phyloP scores from a whole-genome alignment of 164 flowering plant species.

The Stephania yunnanensis region DNA sequence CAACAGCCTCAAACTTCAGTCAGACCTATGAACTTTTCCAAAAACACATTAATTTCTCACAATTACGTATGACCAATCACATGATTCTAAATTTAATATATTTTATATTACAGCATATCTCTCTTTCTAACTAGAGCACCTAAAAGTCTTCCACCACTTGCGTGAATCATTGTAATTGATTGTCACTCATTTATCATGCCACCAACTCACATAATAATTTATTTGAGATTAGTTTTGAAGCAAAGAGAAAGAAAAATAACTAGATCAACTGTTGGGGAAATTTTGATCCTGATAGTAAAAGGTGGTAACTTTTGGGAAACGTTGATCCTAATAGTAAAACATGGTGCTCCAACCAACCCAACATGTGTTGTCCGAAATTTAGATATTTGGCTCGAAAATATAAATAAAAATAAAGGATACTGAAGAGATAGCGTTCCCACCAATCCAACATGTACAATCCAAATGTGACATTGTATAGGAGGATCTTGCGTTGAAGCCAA shows the following conservation, averaged over 20 bases:
- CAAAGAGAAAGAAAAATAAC: background rate
- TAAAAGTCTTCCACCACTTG: no score
- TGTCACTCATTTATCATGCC: background rate
- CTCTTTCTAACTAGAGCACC: no score
- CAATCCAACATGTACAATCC: conserved; percentile 33
- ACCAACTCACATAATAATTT: background rate
- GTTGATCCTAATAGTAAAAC: background rate
- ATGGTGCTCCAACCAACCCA: background rate
- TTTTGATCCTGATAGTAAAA: background rate
- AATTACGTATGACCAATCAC: background rate
- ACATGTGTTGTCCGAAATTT: background rate
- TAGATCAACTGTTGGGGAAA: background rate
- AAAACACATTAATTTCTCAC: background rate
- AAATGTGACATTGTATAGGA: conserved; percentile 31
- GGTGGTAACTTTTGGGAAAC: background rate
- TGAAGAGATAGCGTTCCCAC: conserved; percentile 34
- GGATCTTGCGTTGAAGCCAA: conserved; percentile 21
- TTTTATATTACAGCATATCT: no score
- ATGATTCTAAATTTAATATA: no score
- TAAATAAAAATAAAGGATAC: conserved; percentile 21
- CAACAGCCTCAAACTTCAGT: background rate
- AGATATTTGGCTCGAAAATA: background rate
- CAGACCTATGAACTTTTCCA: background rate
- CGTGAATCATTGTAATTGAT: no score
- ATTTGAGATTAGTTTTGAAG: background rate